Evolutionary conservation across 2,329 filamentous ascomycete species (phyloP).

Genomic region (Colletotrichum paranaense): DNA sequence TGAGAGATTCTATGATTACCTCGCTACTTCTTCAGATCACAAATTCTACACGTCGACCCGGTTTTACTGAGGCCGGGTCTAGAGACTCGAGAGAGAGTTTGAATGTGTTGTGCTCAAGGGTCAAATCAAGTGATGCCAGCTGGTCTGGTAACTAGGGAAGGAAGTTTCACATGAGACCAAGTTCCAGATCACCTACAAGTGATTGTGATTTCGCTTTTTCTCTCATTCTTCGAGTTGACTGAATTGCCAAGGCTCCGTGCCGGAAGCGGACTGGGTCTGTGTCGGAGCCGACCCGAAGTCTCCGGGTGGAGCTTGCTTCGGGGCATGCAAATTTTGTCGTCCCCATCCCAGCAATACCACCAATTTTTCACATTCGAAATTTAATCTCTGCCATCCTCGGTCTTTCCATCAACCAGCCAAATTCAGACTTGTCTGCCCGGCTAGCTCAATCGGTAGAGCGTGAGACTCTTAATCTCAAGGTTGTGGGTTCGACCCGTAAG

Average conservation of each 20-base stretch:
- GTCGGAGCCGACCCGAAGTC: not conserved
- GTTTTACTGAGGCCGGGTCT: too few relatives aligned
- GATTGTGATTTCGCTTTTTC: too few relatives aligned
- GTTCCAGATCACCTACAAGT: too few relatives aligned
- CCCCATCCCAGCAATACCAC: not conserved
- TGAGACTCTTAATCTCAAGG: slow-evolving; percentile 76
- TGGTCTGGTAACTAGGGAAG: too few relatives aligned
- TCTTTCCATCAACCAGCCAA: not conserved
- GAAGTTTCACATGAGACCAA: too few relatives aligned
- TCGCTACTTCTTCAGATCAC: too few relatives aligned
- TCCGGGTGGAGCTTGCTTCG: not conserved
- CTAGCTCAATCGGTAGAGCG: slow-evolving; percentile 80
- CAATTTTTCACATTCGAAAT: not conserved
- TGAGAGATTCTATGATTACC: too few relatives aligned
- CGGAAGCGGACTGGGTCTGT: not conserved
- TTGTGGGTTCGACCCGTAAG: slow-evolving; percentile 60
- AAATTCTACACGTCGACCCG: too few relatives aligned
- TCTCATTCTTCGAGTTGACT: too few relatives aligned
- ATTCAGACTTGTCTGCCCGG: slow-evolving; percentile 50
- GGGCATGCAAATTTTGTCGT: not conserved
- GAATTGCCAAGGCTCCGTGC: not conserved
- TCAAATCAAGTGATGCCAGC: too few relatives aligned
- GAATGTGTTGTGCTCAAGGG: too few relatives aligned
- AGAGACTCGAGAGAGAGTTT: too few relatives aligned
- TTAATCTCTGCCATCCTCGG: not conserved